phyloP scores from a whole-genome alignment of 805 yeast genomes.

The Candida glaebosa region DNA sequence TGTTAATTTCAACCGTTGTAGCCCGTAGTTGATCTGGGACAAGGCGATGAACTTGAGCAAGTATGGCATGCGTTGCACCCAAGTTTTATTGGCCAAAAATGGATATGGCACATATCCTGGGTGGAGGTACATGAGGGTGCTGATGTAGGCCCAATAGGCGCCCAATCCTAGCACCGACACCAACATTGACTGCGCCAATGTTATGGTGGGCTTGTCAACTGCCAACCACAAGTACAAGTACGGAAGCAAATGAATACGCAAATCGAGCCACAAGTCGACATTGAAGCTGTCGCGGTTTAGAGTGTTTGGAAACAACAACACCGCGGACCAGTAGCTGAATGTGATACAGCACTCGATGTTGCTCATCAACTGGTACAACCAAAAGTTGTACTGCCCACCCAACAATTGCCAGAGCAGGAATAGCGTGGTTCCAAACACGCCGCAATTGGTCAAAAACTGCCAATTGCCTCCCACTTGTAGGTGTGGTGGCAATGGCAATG shows the following conservation, averaged over 20 bases:
- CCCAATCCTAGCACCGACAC: slow-evolving; percentile 7
- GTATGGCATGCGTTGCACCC: slow-evolving; percentile 9
- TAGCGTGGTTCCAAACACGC: slow-evolving; percentile 8
- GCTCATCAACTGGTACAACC: slow-evolving; percentile 8
- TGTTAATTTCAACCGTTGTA: background rate
- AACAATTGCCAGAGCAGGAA: slow-evolving; percentile 1
- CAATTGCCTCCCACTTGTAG: slow-evolving; percentile 14
- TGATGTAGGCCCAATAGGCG: slow-evolving; percentile 13
- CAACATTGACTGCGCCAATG: slow-evolving; percentile 5
- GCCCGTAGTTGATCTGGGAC: slow-evolving; percentile 4
- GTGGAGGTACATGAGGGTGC: slow-evolving; percentile 4
- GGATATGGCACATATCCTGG: slow-evolving; percentile 16
- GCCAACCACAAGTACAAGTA: slow-evolving; percentile 11
- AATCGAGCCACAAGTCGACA: slow-evolving; percentile 12
- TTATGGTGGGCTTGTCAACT: slow-evolving; percentile 5
- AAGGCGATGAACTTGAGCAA: slow-evolving; percentile 7
- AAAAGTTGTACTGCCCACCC: background rate
- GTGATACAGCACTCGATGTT: slow-evolving; percentile 17
- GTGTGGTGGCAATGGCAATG: slow-evolving; percentile 14
- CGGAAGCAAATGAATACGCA: slow-evolving; percentile 19
- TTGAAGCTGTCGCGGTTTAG: slow-evolving; percentile 15
- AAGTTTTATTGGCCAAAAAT: slow-evolving; percentile 9
- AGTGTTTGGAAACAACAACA: slow-evolving; percentile 11
- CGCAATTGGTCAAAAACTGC: slow-evolving; percentile 19
- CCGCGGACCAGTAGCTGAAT: slow-evolving; percentile 16